Evolutionary conservation across 345 rosid genomes (phyloP).

Genomic region (Corchorus capsularis): DNA sequence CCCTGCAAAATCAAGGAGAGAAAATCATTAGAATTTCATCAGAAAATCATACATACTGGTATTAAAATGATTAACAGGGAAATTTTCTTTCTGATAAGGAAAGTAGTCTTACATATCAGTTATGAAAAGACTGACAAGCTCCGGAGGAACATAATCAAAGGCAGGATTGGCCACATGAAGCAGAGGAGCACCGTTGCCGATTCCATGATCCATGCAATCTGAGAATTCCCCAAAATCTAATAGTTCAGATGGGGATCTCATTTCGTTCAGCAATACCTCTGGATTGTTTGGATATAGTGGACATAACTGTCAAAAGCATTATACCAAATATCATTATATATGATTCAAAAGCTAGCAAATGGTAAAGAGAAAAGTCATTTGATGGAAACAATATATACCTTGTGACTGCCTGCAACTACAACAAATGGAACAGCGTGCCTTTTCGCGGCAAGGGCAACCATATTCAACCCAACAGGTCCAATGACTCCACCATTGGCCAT

Average conservation of each 20-base stretch:
- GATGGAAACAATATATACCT: no score
- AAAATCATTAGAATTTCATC: background rate
- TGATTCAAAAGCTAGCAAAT: no score
- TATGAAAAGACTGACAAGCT: conserved; percentile 45
- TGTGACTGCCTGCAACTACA: conserved; percentile 45
- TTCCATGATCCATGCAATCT: conserved; percentile 42
- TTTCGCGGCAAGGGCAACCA: conserved; percentile 51
- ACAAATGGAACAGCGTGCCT: conserved; percentile 47
- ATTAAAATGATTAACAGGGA: background rate
- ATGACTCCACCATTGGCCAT: conserved; percentile 53
- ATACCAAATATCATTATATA: background rate
- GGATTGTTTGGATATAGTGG: conserved; percentile 43
- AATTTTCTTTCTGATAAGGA: background rate
- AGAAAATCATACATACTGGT: background rate
- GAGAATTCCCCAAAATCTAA: conserved; percentile 51
- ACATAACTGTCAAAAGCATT: conserved; percentile 30
- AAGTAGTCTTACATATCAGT: conserved; percentile 40
- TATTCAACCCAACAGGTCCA: conserved; percentile 44
- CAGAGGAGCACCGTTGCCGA: conserved; percentile 34
- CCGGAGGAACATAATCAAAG: conserved; percentile 47
- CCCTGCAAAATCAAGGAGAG: conserved; percentile 38
- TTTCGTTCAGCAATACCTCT: conserved; percentile 39
- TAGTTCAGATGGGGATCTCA: conserved; percentile 47
- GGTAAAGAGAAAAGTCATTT: background rate
- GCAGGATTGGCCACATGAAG: conserved; percentile 46